These are phyloP conservation scores for Colletotrichum agaves DNA, from an alignment of 2,329 filamentous ascomycete genomes.

Conservation along the genomic window DNA sequence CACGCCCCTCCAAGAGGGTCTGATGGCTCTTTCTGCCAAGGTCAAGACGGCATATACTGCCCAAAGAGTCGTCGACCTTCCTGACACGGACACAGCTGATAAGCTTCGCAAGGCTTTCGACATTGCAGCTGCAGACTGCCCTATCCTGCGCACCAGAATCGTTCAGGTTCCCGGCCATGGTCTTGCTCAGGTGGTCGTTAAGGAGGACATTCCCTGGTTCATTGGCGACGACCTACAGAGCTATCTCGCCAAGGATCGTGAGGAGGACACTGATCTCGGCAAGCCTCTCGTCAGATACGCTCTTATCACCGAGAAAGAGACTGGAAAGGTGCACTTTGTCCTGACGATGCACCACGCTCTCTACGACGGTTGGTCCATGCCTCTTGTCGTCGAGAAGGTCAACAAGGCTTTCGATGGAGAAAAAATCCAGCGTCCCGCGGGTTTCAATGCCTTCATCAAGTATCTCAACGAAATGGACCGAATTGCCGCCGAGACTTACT, in stretches of 20 bases:
- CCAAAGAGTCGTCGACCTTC: constrained; percentile 57
- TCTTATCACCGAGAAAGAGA: constrained; percentile 48
- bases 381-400: constrained; percentile 59
- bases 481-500: constrained; percentile 55
- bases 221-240: constrained; percentile 49
- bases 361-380: constrained; percentile 68
- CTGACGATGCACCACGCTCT: constrained; percentile 66
- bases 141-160: constrained; percentile 61
- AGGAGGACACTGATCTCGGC: constrained; percentile 56
- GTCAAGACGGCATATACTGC: constrained; percentile 63
- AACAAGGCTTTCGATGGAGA: constrained; percentile 55
- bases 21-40: constrained; percentile 64
- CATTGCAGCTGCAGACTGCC: constrained; percentile 47
- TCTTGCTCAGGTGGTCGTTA: constrained; percentile 59
- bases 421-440: constrained; percentile 47
- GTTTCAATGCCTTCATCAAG: constrained; percentile 62
- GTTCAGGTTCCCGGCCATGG: constrained; percentile 56
- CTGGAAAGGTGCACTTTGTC: constrained; percentile 56
- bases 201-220: constrained; percentile 50
- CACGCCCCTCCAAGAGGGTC: constrained; percentile 64
- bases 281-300: constrained; percentile 59
- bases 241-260: constrained; percentile 54
- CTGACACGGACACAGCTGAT: constrained; percentile 48
- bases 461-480: constrained; percentile 55
- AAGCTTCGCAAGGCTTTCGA: constrained; percentile 57